Evolutionary conservation across 345 rosid species (phyloP).

Genomic region (Reutealis trisperma): DNA sequence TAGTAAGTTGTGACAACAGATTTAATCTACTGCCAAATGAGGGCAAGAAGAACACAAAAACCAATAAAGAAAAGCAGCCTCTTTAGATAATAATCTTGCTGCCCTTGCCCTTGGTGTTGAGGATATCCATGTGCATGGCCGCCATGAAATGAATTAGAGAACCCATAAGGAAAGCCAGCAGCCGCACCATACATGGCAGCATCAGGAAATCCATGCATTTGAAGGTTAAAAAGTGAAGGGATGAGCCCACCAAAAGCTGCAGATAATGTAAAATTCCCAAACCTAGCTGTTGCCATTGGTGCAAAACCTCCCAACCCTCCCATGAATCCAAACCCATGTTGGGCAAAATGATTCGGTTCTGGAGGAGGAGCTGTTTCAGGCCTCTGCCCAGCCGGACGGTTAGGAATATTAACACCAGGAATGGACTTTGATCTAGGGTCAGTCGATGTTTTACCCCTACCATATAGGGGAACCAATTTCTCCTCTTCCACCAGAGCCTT

Average conservation of each 20-base stretch:
- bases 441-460: constrained; percentile 80
- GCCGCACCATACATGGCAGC: constrained; percentile 75
- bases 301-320: constrained; percentile 88
- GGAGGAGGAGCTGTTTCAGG: constrained; percentile 96
- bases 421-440: constrained; percentile 88
- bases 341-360: constrained; percentile 68
- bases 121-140: constrained; percentile 66
- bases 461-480: constrained; percentile 89
- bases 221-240: constrained; percentile 81
- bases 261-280: constrained; percentile 80
- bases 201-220: constrained; percentile 83
- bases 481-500: constrained; percentile 87
- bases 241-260: constrained; percentile 87
- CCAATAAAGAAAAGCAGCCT: constrained; percentile 55
- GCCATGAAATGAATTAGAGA: constrained; percentile 65
- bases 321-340: constrained; percentile 71
- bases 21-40: constrained; percentile 53
- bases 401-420: constrained; percentile 80
- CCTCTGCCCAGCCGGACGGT: constrained; percentile 95
- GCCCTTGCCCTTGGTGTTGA: constrained; percentile 64
- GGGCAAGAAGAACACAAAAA: constrained; percentile 56
- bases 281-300: constrained; percentile 69
- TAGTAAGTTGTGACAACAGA: background rate
- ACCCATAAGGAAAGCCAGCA: constrained; percentile 73
- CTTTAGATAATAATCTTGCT: constrained; percentile 74